Evolutionary conservation across 139 green algal genomes (phyloP), one percentile per base, ranked within the genome.

Genomic region (Yamagishiella unicocca): DNA sequence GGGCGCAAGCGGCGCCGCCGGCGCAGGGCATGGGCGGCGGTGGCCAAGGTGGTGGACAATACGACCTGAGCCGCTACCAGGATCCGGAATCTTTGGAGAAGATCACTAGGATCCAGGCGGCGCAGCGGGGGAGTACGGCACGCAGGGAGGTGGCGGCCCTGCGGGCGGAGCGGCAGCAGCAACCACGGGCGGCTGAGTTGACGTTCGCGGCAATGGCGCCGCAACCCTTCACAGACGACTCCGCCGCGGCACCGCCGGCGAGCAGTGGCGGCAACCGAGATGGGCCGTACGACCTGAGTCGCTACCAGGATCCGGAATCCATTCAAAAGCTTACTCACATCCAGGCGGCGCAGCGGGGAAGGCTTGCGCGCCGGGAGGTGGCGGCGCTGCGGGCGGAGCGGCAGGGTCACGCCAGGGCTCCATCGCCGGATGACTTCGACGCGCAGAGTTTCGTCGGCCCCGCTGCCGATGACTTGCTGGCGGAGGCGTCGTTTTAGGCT

Each of bases 261-360:
- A n/a, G n/a, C n/a, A n/a, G n/a, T n/a, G n/a, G n/a, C n/a, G n/a
- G n/a, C n/a, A n/a, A n/a, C n/a, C n/a, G n/a, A n/a, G n/a, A n/a
- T n/a, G n/a, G n/a, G n/a, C n/a, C n/a, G 55, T 29, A 66, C 55
- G 55, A 86, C 19, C 66, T 87, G 43, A 31, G 7, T 7, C 64
- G 66, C 22, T 87, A 70, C 45, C 66, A 79, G 66, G 64, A 77
- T 38, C 81, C 81, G 1, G 81, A 87, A 9, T 77, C 64, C 2
- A 24, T 87, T 5, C 64, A 25, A 0, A 35, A 38, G 45, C 68
- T 87, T 33, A 64, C 31, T 0, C 31, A 1, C 4, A 78, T 87
- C 67, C 81, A 87, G 43, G 64, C 81, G 35, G 45, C 46, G 45
- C 64, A 78, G 33, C 64, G 81, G 0, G 81, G 81, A 0, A 19